Evolutionary conservation across 306 rosid genomes (phyloP).

Genomic region (Astragalus glycyphyllos): DNA sequence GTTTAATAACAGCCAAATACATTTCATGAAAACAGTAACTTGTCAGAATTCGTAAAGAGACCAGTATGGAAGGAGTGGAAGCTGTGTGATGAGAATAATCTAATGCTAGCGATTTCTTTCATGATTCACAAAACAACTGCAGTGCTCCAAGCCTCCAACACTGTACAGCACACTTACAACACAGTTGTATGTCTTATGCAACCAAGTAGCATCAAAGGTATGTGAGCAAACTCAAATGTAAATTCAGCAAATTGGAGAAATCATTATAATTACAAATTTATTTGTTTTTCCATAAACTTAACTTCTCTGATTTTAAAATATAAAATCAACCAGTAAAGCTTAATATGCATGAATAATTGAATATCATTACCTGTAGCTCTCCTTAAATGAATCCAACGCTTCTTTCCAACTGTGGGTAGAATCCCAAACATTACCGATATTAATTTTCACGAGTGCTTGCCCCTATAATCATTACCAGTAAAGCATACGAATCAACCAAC

Average conservation of each 20-base stretch:
- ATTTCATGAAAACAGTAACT: slow-evolving; percentile 17
- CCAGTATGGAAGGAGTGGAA: slow-evolving; percentile 2
- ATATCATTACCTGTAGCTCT: slow-evolving; percentile 73
- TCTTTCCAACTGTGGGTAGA: slow-evolving; percentile 63
- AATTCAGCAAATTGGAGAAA: slow-evolving; percentile 33
- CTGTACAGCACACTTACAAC: neutral
- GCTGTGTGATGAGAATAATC: slow-evolving; percentile 19
- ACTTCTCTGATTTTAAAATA: slow-evolving; percentile 23
- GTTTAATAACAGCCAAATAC: slow-evolving; percentile 5
- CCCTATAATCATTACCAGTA: slow-evolving; percentile 64
- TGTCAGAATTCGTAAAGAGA: slow-evolving; percentile 18
- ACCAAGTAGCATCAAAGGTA: slow-evolving; percentile 35
- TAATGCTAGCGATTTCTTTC: slow-evolving; percentile 15
- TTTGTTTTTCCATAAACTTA: slow-evolving; percentile 25
- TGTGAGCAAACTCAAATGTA: slow-evolving; percentile 21
- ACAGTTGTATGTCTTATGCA: slow-evolving; percentile 28
- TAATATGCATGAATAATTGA: slow-evolving; percentile 4
- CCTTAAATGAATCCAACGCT: slow-evolving; percentile 74
- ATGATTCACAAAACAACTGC: slow-evolving; percentile 16
- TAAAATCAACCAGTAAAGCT: slow-evolving; percentile 28
- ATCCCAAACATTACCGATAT: slow-evolving; percentile 83
- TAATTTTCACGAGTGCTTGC: slow-evolving; percentile 73
- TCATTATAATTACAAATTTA: neutral
- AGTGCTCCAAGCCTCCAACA: neutral
- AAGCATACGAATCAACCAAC: slow-evolving; percentile 45